Base-by-base conservation (phyloP, 2,329 filamentous ascomycete species). In the Penicillium sp. region DNA sequence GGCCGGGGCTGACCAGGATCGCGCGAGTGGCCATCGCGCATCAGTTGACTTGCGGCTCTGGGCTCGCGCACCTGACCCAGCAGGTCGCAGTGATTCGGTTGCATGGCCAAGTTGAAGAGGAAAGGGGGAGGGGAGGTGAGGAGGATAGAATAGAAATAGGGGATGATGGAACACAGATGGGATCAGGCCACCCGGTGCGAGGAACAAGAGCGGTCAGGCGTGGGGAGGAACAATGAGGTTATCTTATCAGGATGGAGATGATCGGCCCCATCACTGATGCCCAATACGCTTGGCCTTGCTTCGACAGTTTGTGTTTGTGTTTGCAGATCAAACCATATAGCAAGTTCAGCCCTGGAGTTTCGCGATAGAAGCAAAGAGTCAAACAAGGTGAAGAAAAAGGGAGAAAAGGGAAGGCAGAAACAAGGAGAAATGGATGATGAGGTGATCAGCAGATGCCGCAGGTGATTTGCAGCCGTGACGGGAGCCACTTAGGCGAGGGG, bases 1-100 rank as follows among this genome's bases (percentile, higher is more conserved):
- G 62, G 61, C 44, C 64, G 69, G 61, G 70, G 66, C 66, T 69
- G 65, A 55, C 62, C 62, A 53, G 50, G 61, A 58, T 68, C 69
- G 55, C 59, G 66, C 60, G 60, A 53, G 58, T 67, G 65, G 54
- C 54, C 58, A 58, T 70, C 70, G 57, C 68, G 66, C 58, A 67
- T 68, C 65, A 68, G 60, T 62, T 65, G 67, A 57, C 61, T 60
- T 55, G 60, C 53, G 45, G 62, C 53, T 58, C 63, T 66, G 51
- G 63, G 58, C 49, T 69, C 65, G 36, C 60, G 69, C 63, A 65
- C 66, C 61, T 70, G 68, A 65, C 68, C 63, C n/a, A 68, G 61
- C 13, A 67, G 62, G 60, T 73, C 69, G 62, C 65, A 68, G 61
- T 71, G 68, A 50, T 67, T 70, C 51, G 71, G 69, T 58, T 74